Evolutionary conservation across 2,329 filamentous ascomycete genomes (phyloP).

Genomic region (Teratosphaeria pseudoeucalypti): DNA sequence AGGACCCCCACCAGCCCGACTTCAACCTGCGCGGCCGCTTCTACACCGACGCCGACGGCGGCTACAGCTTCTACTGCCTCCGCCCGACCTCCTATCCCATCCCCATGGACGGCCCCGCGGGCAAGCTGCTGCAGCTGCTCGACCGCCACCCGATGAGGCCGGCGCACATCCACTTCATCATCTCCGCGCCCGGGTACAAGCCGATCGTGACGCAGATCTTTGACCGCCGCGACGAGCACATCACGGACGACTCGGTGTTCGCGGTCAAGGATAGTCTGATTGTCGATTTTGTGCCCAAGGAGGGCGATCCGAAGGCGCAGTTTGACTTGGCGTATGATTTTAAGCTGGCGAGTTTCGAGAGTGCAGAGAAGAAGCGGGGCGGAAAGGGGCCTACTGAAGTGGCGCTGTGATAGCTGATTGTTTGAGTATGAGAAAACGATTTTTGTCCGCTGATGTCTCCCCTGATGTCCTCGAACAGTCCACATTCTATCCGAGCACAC

Average conservation of each 20-base stretch:
- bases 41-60: conserved; percentile 53
- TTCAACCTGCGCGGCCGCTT: conserved; percentile 67
- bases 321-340: conserved; percentile 44
- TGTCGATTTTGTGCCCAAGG: conserved; percentile 45
- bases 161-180: conserved; percentile 47
- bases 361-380: background rate
- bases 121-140: conserved; percentile 46
- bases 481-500: background rate
- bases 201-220: conserved; percentile 71
- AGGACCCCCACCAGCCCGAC: conserved; percentile 59
- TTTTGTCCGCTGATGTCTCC: background rate
- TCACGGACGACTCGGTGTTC: conserved; percentile 49
- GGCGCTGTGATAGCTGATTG: background rate
- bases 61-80: conserved; percentile 42
- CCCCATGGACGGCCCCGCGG: conserved; percentile 47
- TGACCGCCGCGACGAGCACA: conserved; percentile 53
- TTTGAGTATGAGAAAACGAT: background rate
- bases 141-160: conserved; percentile 53
- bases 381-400: conserved; percentile 2
- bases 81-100: conserved; percentile 41
- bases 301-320: conserved; percentile 42
- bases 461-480: background rate
- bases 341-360: conserved; percentile 5
- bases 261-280: conserved; percentile 50
- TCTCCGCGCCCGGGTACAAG: conserved; percentile 49